phyloP scores from a whole-genome alignment of 2,329 filamentous ascomycete species.

The Pyrenochaeta sp. region DNA sequence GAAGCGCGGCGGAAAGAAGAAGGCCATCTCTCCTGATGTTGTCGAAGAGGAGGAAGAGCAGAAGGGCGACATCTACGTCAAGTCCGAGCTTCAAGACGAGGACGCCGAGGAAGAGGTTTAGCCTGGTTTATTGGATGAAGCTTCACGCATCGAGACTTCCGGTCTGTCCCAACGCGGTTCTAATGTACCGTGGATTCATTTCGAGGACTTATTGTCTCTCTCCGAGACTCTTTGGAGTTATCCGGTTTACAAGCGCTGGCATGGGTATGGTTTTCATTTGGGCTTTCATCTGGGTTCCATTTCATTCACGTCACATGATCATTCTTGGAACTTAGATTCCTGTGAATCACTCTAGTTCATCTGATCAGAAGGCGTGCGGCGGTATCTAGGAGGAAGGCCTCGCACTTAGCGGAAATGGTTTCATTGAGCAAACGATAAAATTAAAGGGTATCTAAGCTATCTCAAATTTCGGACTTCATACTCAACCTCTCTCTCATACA shows the following conservation, averaged over 20 bases:
- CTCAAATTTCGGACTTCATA: conserved; percentile 4
- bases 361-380: not conserved
- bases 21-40: too few species aligned
- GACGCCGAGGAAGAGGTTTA: not conserved
- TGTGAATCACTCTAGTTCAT: too few species aligned
- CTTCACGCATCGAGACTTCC: not conserved
- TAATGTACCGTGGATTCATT: not conserved
- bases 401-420: not conserved
- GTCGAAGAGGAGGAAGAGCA: not conserved
- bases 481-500: not conserved
- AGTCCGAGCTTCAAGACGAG: conserved; percentile 8
- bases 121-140: too few species aligned
- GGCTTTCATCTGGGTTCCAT: too few species aligned
- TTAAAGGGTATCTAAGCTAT: conserved; percentile 26
- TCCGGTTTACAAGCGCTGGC: too few species aligned
- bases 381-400: not conserved
- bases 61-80: not conserved
- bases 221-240: too few species aligned
- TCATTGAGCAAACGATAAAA: conserved; percentile 6
- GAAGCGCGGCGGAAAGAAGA: conserved; percentile 7
- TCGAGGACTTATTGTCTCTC: not conserved
- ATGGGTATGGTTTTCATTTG: too few species aligned
- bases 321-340: too few species aligned
- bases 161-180: not conserved
- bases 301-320: too few species aligned